Conservation (phyloP, 345 rosid genomes). For the Iberis pinnata region DNA sequence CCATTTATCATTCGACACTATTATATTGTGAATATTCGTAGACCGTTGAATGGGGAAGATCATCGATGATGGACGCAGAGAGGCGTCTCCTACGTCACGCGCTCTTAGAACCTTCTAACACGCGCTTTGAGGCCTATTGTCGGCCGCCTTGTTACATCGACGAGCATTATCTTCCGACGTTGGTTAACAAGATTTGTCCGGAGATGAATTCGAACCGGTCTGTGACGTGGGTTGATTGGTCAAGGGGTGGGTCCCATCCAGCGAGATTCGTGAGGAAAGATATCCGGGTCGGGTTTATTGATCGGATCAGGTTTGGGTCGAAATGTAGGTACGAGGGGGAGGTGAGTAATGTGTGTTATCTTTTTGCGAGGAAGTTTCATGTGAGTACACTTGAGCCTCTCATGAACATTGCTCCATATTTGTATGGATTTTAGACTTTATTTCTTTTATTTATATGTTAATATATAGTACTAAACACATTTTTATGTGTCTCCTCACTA, state of each 20-base stretch:
- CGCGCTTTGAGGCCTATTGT: constrained; percentile 34
- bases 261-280: constrained; percentile 32
- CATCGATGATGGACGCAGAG: constrained; percentile 42
- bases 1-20: no score
- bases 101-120: constrained; percentile 34
- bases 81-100: constrained; percentile 17
- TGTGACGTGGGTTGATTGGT: constrained; percentile 53
- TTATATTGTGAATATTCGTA: constrained; percentile 8
- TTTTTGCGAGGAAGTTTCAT: constrained; percentile 48
- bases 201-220: constrained; percentile 34
- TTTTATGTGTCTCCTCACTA: no score
- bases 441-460: background rate
- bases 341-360: constrained; percentile 32
- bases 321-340: constrained; percentile 38
- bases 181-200: constrained; percentile 31
- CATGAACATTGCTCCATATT: constrained; percentile 32
- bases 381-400: constrained; percentile 40
- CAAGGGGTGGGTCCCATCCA: constrained; percentile 39
- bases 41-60: constrained; percentile 42
- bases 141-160: constrained; percentile 44
- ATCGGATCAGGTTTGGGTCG: constrained; percentile 31
- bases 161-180: constrained; percentile 43
- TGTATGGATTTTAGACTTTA: constrained; percentile 8
- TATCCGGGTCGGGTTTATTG: constrained; percentile 32
- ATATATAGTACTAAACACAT: no score